A percentile compares a stretch with the other conserved stretches of the same genome.
Conservation (phyloP, 352 stramenopile species). For the Phytophthora foliorum region DNA sequence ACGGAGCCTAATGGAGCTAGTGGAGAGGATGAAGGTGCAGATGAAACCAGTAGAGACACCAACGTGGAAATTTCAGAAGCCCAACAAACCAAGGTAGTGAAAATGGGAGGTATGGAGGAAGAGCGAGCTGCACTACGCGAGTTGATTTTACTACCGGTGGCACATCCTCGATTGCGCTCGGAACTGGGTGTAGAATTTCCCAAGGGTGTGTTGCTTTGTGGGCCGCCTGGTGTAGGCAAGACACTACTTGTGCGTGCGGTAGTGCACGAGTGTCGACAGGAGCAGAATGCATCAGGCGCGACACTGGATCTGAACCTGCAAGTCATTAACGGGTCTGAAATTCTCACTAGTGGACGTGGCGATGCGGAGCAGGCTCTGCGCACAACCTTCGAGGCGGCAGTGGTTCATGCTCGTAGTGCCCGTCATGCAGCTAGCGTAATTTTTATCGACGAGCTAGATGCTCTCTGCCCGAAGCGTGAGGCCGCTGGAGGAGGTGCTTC, state of each 20-base stretch:
- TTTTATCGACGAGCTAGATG: conserved; percentile 98
- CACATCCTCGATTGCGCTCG: conserved; percentile 39
- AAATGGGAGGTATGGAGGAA: conserved; percentile 73
- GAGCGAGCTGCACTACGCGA: conserved; percentile 71
- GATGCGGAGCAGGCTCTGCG: conserved; percentile 78
- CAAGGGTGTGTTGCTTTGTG: conserved; percentile 77
- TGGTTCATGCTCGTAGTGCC: conserved; percentile 38
- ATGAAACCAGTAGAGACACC: neutral
- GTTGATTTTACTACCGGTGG: conserved; percentile 74
- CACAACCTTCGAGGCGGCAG: conserved; percentile 59
- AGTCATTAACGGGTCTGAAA: conserved; percentile 86
- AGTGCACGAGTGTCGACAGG: conserved; percentile 63
- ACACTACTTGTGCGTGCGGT: conserved; percentile 82
- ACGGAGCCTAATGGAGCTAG: conserved; percentile 27
- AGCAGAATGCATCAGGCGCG: conserved; percentile 31
- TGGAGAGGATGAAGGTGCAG: neutral
- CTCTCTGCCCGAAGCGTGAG: conserved; percentile 94
- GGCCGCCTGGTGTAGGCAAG: conserved; percentile 84
- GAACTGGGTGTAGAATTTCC: conserved; percentile 72
- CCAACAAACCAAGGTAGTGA: conserved; percentile 24
- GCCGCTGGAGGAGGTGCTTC: conserved; percentile 43
- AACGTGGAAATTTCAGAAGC: neutral
- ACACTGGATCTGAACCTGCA: conserved; percentile 58
- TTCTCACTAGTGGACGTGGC: conserved; percentile 76
- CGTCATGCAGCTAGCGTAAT: conserved; percentile 72